Evolutionary conservation across 2,329 filamentous ascomycete species (phyloP).

Genomic region (Beauveria sp.): DNA sequence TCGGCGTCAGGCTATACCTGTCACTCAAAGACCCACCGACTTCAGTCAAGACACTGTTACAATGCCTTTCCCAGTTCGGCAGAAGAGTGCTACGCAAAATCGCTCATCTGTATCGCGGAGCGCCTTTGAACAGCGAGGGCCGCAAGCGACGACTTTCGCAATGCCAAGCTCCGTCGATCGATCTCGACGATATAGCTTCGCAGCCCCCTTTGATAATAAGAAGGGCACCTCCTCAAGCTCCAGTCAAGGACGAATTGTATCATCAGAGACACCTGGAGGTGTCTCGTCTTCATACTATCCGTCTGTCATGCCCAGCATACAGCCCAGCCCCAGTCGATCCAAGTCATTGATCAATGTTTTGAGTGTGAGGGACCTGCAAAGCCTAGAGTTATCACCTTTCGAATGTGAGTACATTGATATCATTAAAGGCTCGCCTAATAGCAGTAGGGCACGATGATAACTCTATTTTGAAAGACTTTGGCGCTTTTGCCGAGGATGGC

Average conservation of each 20-base stretch:
- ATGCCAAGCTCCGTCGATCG: not conserved
- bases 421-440: not conserved
- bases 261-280: constrained; percentile 17
- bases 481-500: constrained; percentile 17
- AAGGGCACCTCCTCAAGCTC: not conserved
- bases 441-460: constrained; percentile 19
- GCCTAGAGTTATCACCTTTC: constrained; percentile 28
- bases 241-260: constrained; percentile 3
- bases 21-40: not conserved
- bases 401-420: constrained; percentile 19
- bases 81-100: not conserved
- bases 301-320: constrained; percentile 26
- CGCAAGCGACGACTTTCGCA: not conserved
- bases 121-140: not conserved
- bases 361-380: constrained; percentile 25
- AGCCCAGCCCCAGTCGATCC: constrained; percentile 24
- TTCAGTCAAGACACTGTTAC: not conserved
- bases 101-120: not conserved
- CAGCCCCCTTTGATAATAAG: not conserved
- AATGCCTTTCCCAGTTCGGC: not conserved
- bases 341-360: constrained; percentile 21
- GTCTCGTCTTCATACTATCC: constrained; percentile 26
- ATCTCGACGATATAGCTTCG: not conserved
- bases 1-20: not conserved
- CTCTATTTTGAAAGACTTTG: constrained; percentile 14